Base-by-base conservation (phyloP, 1,284 basidiomycete species). In the Ceratobasidium sp. region DNA sequence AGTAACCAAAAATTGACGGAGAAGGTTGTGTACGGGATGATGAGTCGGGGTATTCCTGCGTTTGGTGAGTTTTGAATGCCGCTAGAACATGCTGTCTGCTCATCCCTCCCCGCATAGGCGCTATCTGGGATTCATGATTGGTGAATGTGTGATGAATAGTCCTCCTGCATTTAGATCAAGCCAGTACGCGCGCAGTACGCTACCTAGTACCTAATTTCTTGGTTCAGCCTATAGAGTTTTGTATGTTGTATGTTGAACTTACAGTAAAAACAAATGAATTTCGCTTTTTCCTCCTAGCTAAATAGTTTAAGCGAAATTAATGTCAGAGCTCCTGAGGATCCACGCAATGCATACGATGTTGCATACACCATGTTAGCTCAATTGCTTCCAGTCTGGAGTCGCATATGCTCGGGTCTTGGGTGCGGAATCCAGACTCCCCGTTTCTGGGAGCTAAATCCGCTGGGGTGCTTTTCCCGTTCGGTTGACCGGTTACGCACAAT, bases 1-100 rank as follows among this genome's bases (percentile, higher is more conserved):
- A 90, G 90, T 20, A 91, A 91, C 82, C 88, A 89, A 81, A 89
- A 87, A 79, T 82, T 91, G 44, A 91, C 90, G n/a, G 83, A 86
- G 77, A 90, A 90, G 83, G 86, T 91, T 48, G 78, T 79, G 50
- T 78, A 79, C 52, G 78, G 73, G 15, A 71, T 80, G 48, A 78
- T 87, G 84, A 89, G 87, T 80, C 84, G 90, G 79, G 89, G 90
- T 12, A 89, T 91, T 69, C 88, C 90, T 26, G 89, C 90, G 2
- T 91, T 90, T 79, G 90, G 90, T 52, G 89, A 54, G 65, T 62
- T 20, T 44, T 44, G 7, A 26, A 10, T n/a, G 4, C 9, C 52
- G 20, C 44, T 50, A 23, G n/a, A 7, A 46, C 33, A 20, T 59
- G 28, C 10, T 46, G 26, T 15, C 9, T 46, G 23, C 28, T 46